These are phyloP conservation scores for Erodium maritimum DNA, from an alignment of 345 rosid genomes.

Conservation along the genomic window DNA sequence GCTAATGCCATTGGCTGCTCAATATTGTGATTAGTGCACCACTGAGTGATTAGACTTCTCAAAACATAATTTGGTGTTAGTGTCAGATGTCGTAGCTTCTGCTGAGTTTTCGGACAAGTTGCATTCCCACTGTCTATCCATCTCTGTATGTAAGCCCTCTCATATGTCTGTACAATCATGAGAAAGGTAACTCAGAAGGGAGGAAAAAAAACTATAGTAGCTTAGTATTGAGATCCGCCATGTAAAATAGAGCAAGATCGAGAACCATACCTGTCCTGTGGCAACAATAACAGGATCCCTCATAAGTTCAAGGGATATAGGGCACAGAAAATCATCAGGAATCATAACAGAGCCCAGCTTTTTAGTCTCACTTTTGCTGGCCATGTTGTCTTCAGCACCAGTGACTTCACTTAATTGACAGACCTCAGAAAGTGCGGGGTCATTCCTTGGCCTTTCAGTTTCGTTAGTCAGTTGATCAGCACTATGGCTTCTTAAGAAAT, in stretches of 20 bases:
- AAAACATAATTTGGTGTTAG: slow-evolving; percentile 85
- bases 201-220: not conserved
- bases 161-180: slow-evolving; percentile 66
- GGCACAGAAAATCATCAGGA: slow-evolving; percentile 81
- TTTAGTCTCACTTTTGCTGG: slow-evolving; percentile 35
- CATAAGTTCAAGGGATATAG: slow-evolving; percentile 84
- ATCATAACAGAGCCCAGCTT: slow-evolving; percentile 40
- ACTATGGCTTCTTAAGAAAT: slow-evolving; percentile 5
- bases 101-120: slow-evolving; percentile 93
- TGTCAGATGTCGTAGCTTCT: slow-evolving; percentile 65
- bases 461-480: slow-evolving; percentile 12
- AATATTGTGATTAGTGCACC: slow-evolving; percentile 64
- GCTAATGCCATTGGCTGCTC: slow-evolving; percentile 54
- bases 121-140: slow-evolving; percentile 87
- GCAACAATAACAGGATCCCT: slow-evolving; percentile 94
- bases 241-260: not conserved
- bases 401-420: slow-evolving; percentile 18
- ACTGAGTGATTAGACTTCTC: slow-evolving; percentile 70
- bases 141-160: slow-evolving; percentile 85
- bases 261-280: slow-evolving; percentile 68
- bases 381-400: slow-evolving; percentile 13
- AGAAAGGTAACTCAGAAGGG: slow-evolving; percentile 7
- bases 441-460: slow-evolving; percentile 18
- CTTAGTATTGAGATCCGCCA: not conserved
- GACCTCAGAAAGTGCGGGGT: slow-evolving; percentile 23